These are phyloP conservation scores for Penicillium sp. DNA, from an alignment of 2,329 filamentous ascomycete genomes.

Conservation along the genomic window DNA sequence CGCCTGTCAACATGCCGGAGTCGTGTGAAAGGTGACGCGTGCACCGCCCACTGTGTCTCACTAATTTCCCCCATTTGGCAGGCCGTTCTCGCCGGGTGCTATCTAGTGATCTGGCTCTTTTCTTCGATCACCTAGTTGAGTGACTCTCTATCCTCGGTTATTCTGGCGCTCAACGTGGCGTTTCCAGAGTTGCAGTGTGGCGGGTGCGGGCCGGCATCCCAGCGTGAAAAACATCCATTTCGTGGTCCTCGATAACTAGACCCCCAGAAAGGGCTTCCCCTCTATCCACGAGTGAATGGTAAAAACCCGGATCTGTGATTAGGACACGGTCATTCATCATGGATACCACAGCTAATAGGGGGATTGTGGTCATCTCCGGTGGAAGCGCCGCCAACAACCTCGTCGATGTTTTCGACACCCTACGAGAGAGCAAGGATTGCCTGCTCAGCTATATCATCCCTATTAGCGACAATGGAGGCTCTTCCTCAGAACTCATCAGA, in stretches of 20 bases:
- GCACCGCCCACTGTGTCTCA: background rate
- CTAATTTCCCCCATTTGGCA: background rate
- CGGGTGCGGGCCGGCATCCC: background rate
- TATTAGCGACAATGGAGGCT: constrained; percentile 93
- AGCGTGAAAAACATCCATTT: background rate
- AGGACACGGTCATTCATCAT: background rate
- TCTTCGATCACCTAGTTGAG: background rate
- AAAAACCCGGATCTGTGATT: background rate
- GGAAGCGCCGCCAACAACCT: constrained; percentile 93
- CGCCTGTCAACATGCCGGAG: too few relatives aligned
- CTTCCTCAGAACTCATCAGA: constrained; percentile 86
- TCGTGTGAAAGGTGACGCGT: background rate
- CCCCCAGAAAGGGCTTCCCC: background rate
- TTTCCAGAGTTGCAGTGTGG: constrained; percentile 2
- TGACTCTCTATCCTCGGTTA: background rate
- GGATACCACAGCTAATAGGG: constrained; percentile 35
- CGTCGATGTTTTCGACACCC: constrained; percentile 78
- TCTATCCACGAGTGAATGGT: background rate
- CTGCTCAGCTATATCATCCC: constrained; percentile 83
- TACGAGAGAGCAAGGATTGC: constrained; percentile 64
- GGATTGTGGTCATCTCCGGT: constrained; percentile 84
- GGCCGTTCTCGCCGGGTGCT: background rate
- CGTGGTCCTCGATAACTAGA: background rate
- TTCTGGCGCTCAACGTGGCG: constrained; percentile 10
- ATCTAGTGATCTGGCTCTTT: background rate